phyloP scores from a whole-genome alignment of 768 basidiomycete species.

The Gyrodon lividus region DNA sequence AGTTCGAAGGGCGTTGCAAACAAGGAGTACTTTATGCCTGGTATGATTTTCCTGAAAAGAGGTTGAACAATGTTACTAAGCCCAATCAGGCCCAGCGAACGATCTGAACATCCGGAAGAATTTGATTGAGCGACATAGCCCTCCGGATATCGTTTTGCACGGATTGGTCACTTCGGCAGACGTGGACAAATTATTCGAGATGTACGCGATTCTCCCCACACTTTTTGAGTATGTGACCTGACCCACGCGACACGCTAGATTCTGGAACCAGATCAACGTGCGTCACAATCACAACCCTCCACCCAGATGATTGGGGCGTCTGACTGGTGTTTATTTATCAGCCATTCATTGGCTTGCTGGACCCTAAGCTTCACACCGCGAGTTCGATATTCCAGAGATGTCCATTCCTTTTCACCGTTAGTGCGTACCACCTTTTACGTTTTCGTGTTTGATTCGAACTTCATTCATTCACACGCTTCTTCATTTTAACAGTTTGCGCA shows the following conservation, averaged over 20 bases:
- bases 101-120: slow-evolving; percentile 67
- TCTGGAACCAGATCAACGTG: slow-evolving; percentile 70
- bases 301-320: neutral
- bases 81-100: slow-evolving; percentile 58
- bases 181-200: slow-evolving; percentile 80
- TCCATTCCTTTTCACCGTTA: slow-evolving; percentile 88
- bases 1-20: slow-evolving; percentile 70
- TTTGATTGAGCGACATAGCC: slow-evolving; percentile 74
- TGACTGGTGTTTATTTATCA: slow-evolving; percentile 1
- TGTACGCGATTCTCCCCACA: slow-evolving; percentile 44
- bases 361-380: slow-evolving; percentile 79
- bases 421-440: slow-evolving; percentile 40
- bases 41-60: slow-evolving; percentile 31
- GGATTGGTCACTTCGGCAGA: slow-evolving; percentile 76
- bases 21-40: slow-evolving; percentile 77
- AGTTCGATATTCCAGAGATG: slow-evolving; percentile 77
- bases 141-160: slow-evolving; percentile 80
- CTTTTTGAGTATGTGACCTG: neutral
- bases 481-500: slow-evolving; percentile 62
- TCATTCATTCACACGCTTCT: neutral
- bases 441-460: neutral
- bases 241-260: slow-evolving; percentile 42
- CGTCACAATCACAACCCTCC: slow-evolving; percentile 20
- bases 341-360: slow-evolving; percentile 75
- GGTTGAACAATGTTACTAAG: neutral